Percentiles rank a stretch among this genome's conserved stretches.
These are phyloP conservation scores for Orbilia ellipsospora DNA, from an alignment of 2,329 filamentous ascomycete species.

Conservation along the genomic window DNA sequence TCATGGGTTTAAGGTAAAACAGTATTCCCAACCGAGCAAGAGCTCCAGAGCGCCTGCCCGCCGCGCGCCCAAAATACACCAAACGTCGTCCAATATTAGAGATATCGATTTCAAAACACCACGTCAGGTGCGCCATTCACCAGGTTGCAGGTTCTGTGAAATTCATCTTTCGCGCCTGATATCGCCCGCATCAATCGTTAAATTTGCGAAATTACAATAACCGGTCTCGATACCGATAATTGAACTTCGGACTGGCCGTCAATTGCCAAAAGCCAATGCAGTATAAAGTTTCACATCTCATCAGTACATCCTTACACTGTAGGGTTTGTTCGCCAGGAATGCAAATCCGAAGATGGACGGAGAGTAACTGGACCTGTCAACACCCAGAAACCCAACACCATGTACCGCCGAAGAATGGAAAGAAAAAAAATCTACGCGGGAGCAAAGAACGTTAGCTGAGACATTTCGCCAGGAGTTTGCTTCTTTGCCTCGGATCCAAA, in stretches of 20 bases:
- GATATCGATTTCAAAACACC: conserved; percentile 5
- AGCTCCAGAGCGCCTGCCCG: conserved; percentile 49
- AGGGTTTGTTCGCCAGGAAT: conserved; percentile 4
- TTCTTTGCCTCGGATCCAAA: conserved; percentile 35
- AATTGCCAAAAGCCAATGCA: conserved; percentile 6
- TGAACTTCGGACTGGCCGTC: background rate
- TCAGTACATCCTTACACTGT: conserved; percentile 1
- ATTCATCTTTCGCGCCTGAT: background rate
- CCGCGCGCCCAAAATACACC: conserved; percentile 4
- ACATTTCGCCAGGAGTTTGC: conserved; percentile 49
- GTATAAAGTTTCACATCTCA: conserved; percentile 33
- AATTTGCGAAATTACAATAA: conserved; percentile 10
- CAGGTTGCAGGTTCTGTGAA: background rate
- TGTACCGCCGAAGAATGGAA: background rate
- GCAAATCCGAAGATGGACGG: conserved; percentile 30
- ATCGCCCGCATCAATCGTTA: background rate
- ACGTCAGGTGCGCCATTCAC: conserved; percentile 20
- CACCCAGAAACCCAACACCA: background rate
- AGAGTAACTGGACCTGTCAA: conserved; percentile 1
- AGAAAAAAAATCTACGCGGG: conserved; percentile 21
- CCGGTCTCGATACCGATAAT: background rate
- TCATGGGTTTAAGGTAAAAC: conserved; percentile 21
- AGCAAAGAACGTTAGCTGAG: conserved; percentile 3
- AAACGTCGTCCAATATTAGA: background rate
- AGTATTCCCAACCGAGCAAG: conserved; percentile 45